Conservation (phyloP, 1,139 yeast species). For the Hemisphaericaspora xylofermentans region DNA sequence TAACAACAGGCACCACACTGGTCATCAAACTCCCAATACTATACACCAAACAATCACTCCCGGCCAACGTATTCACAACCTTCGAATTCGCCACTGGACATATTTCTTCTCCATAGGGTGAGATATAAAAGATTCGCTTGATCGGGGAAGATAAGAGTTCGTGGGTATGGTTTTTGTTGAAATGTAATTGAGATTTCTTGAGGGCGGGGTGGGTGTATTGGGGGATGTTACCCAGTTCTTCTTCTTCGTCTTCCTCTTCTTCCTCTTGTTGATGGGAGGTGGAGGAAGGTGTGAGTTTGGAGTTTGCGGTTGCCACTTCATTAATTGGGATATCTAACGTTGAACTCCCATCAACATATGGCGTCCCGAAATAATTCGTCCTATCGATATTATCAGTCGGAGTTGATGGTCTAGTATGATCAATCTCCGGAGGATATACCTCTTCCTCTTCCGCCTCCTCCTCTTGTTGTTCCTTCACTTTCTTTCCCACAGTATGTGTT, state of each 20-base stretch:
- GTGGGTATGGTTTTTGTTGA: constrained; percentile 53
- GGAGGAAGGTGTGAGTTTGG: background rate
- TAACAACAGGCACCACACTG: constrained; percentile 74
- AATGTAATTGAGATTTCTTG: constrained; percentile 69
- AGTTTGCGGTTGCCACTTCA: constrained; percentile 12
- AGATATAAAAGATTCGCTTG: constrained; percentile 70
- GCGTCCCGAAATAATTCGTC: constrained; percentile 18
- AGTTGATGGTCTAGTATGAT: constrained; percentile 37
- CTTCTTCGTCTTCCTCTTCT: constrained; percentile 23
- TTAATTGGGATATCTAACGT: constrained; percentile 17
- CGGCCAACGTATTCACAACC: constrained; percentile 52
- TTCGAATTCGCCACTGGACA: constrained; percentile 73
- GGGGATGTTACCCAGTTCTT: constrained; percentile 59
- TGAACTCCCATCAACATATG: constrained; percentile 12
- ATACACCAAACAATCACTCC: constrained; percentile 60
- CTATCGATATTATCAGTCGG: constrained; percentile 24
- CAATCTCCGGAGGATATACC: constrained; percentile 39
- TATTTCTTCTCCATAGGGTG: constrained; percentile 87
- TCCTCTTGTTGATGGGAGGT: background rate
- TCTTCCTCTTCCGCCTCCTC: constrained; percentile 10
- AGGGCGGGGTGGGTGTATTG: constrained; percentile 82
- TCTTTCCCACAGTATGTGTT: constrained; percentile 10
- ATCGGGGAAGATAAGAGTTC: constrained; percentile 76
- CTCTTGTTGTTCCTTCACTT: background rate
- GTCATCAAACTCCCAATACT: constrained; percentile 91